A percentile compares a stretch with the other conserved stretches of the same genome.
phyloP scores from a whole-genome alignment of 2,329 filamentous ascomycete genomes.

The Claviceps spartinae region DNA sequence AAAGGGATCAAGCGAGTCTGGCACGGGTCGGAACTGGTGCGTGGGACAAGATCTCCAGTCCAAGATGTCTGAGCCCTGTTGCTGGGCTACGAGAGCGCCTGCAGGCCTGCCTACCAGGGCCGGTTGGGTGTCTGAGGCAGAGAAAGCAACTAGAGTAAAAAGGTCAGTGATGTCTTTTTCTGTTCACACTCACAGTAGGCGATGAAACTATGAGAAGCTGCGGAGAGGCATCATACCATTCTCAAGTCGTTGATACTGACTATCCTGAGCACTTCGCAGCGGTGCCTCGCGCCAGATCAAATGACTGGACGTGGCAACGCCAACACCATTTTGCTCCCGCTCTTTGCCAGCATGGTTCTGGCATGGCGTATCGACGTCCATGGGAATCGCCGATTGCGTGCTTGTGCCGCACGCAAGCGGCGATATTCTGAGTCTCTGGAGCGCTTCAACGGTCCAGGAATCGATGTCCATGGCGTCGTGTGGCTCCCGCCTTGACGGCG shows the following conservation, averaged over 20 bases:
- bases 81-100: slow-evolving; percentile 72
- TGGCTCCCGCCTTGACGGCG: slow-evolving; percentile 14
- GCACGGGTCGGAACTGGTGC: slow-evolving; percentile 62
- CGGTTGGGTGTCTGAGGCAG: background rate
- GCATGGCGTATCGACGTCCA: slow-evolving; percentile 41
- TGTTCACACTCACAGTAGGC: background rate
- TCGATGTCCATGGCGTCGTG: slow-evolving; percentile 41
- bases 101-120: slow-evolving; percentile 58
- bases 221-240: slow-evolving; percentile 47
- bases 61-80: slow-evolving; percentile 60
- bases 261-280: slow-evolving; percentile 83
- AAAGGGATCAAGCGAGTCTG: slow-evolving; percentile 76
- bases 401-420: slow-evolving; percentile 45
- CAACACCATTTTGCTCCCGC: too few species aligned
- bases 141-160: background rate
- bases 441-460: slow-evolving; percentile 49
- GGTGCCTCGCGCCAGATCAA: slow-evolving; percentile 54
- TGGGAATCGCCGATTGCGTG: slow-evolving; percentile 57
- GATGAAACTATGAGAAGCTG: background rate
- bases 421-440: slow-evolving; percentile 41
- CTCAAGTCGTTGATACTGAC: slow-evolving; percentile 80
- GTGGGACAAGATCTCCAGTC: slow-evolving; percentile 81
- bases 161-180: background rate
- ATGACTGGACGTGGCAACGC: too few species aligned
- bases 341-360: slow-evolving; percentile 4